Base-by-base conservation (phyloP, 2,329 filamentous ascomycete species). In the Colletotrichum gigasporum region DNA sequence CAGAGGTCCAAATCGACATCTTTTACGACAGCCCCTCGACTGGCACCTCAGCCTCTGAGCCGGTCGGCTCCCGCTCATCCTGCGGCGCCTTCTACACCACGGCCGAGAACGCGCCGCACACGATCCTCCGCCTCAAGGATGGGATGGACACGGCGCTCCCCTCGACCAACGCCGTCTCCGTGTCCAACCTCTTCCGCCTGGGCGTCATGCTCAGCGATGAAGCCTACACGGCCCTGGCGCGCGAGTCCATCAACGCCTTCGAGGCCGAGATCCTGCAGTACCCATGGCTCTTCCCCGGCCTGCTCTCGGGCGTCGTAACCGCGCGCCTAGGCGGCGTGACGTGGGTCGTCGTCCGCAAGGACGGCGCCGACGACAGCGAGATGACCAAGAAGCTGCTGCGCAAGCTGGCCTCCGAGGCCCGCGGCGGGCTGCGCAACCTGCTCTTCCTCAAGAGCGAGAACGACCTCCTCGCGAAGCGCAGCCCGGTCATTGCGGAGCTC, bases 81-180 rank as follows among this genome's bases (percentile, higher is more conserved):
- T 81, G 79, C 24, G 86, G 86, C 41, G 92, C 86, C 30, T 96
- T 95, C 83, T 96, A 92, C 79, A 90, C 89, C 4, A 94, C 91
- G 1, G 79, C 84, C 4, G 79, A 82, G 11, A 78, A 84, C 41
- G 88, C 90, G 9, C 81, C 88, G 0, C 88, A 94, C 71, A 85
- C 91, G 26, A 90, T 97, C 63, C 87, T 98, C 65, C 90, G 95
- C 22, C 86, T 97, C 51, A 99, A 99, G 78, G 93, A 96, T 67
- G 96, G 94, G 68, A 97, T 97, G 86, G 96, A 99, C 76, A 93
- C 93, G 5, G 90, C 93, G 2, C 91, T 96, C 65, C 96, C 96
- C 1, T 96, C 93, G 0, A 91, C 92, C 53, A 99, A 99, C 74
- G 93, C 93, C 37, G 87, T 95, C 5, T 91, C 91, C n/a, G 92